Evolutionary conservation across 164 flowering plant genomes (phyloP).

Genomic region (Akebia trifoliata): DNA sequence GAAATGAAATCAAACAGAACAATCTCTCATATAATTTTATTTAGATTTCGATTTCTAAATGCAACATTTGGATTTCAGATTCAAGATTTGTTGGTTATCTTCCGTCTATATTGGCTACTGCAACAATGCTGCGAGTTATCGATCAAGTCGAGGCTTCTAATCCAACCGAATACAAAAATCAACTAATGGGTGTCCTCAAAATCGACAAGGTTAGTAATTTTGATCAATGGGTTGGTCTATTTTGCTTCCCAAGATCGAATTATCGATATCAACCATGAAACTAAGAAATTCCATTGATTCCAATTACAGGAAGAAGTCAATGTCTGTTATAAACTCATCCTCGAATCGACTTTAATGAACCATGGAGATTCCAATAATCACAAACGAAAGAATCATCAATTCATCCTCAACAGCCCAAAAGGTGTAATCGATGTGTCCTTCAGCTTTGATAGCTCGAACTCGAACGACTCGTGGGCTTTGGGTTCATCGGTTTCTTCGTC

Average conservation of each 20-base stretch:
- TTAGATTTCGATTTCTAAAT: neutral
- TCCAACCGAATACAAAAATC: constrained; percentile 46
- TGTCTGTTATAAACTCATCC: constrained; percentile 50
- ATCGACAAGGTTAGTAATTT: constrained; percentile 44
- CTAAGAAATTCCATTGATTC: neutral
- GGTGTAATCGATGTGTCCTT: constrained; percentile 64
- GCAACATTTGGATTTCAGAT: constrained; percentile 23
- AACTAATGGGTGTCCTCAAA: constrained; percentile 54
- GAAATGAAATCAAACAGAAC: neutral
- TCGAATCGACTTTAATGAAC: constrained; percentile 23
- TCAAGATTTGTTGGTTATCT: constrained; percentile 28
- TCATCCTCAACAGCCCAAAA: constrained; percentile 61
- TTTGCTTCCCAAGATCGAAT: neutral
- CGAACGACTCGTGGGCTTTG: constrained; percentile 50
- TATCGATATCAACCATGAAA: neutral
- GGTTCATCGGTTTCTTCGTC: constrained; percentile 43
- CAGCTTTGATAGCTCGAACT: constrained; percentile 68
- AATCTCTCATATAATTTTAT: too few species aligned
- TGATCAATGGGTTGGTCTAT: neutral
- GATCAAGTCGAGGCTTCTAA: constrained; percentile 50
- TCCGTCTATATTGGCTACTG: constrained; percentile 66
- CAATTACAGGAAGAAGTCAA: constrained; percentile 51
- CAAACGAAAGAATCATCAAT: constrained; percentile 38
- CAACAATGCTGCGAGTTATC: constrained; percentile 60
- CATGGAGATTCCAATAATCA: constrained; percentile 4